A percentile compares a stretch with the other conserved stretches of the same genome.
phyloP scores from a whole-genome alignment of 768 basidiomycete species.

The Xerocomus brunneocitrinus region DNA sequence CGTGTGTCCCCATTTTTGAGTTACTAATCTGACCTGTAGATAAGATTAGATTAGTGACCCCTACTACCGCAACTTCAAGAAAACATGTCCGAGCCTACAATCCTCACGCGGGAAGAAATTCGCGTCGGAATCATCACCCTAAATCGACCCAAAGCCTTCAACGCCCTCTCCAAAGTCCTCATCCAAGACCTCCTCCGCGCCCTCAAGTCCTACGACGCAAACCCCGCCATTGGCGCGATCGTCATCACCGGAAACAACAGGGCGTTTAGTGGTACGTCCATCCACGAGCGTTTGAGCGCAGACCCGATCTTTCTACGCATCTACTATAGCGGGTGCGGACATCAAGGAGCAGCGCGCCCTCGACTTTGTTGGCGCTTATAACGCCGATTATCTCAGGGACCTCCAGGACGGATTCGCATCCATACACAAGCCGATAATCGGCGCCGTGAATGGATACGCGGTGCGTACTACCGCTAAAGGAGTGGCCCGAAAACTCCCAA shows the following conservation, averaged over 20 bases:
- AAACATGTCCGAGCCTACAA: slow-evolving; percentile 21
- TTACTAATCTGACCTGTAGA: background rate
- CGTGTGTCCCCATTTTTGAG: too few relatives aligned
- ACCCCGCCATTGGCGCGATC: slow-evolving; percentile 71
- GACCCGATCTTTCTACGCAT: too few relatives aligned
- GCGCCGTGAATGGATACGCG: slow-evolving; percentile 90
- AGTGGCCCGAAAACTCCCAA: too few relatives aligned
- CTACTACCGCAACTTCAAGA: background rate
- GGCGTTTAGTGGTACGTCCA: slow-evolving; percentile 50
- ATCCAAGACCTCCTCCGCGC: slow-evolving; percentile 79
- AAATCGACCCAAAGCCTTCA: slow-evolving; percentile 82
- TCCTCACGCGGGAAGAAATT: slow-evolving; percentile 19
- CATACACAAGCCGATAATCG: slow-evolving; percentile 86
- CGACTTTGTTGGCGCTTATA: slow-evolving; percentile 54
- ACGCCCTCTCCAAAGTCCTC: slow-evolving; percentile 76
- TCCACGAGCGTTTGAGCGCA: background rate
- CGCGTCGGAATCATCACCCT: slow-evolving; percentile 58
- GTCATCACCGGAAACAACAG: slow-evolving; percentile 88
- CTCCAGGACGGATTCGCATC: slow-evolving; percentile 41
- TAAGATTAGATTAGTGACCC: slow-evolving; percentile 7
- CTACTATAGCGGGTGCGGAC: slow-evolving; percentile 72
- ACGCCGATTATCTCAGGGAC: slow-evolving; percentile 39
- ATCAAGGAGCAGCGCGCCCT: slow-evolving; percentile 96
- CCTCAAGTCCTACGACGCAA: slow-evolving; percentile 59
- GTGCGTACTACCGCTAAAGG: slow-evolving; percentile 32